These are phyloP conservation scores for Penicillium flavigenum DNA, from an alignment of 495 filamentous ascomycete species.

Conservation along the genomic window DNA sequence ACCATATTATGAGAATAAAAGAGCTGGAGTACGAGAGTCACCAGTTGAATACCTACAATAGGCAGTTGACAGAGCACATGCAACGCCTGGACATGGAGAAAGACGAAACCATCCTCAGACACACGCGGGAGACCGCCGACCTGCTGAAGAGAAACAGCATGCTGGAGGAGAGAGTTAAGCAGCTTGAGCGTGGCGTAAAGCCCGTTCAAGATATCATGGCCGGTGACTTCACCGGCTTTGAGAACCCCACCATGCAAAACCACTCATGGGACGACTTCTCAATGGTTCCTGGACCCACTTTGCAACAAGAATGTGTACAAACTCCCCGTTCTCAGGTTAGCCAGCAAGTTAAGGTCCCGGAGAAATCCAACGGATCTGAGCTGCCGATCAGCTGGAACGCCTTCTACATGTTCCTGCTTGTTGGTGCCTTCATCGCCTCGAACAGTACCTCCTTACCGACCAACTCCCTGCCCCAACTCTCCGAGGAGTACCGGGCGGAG, in stretches of 20 bases:
- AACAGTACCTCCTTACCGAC: constrained; percentile 64
- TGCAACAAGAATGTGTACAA: constrained; percentile 23
- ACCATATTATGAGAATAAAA: constrained; percentile 43
- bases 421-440: constrained; percentile 94
- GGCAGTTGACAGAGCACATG: constrained; percentile 72
- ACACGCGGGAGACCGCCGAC: constrained; percentile 92
- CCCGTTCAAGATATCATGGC: constrained; percentile 59
- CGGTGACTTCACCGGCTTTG: constrained; percentile 75
- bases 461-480: constrained; percentile 72
- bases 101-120: constrained; percentile 81
- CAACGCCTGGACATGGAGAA: constrained; percentile 79
- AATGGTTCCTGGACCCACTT: constrained; percentile 59
- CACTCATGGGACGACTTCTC: constrained; percentile 76
- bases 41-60: constrained; percentile 63
- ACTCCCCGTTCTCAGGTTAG: constrained; percentile 22
- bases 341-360: constrained; percentile 51
- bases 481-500: constrained; percentile 89
- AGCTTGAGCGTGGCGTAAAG: constrained; percentile 67
- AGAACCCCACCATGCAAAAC: constrained; percentile 74
- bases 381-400: constrained; percentile 58
- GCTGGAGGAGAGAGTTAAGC: constrained; percentile 80
- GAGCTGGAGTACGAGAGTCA: constrained; percentile 66
- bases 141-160: constrained; percentile 94
- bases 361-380: constrained; percentile 65
- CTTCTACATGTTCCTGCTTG: constrained; percentile 81